Base-by-base conservation (phyloP, 805 yeast species). In the Helenozyma baotianmanensis region DNA sequence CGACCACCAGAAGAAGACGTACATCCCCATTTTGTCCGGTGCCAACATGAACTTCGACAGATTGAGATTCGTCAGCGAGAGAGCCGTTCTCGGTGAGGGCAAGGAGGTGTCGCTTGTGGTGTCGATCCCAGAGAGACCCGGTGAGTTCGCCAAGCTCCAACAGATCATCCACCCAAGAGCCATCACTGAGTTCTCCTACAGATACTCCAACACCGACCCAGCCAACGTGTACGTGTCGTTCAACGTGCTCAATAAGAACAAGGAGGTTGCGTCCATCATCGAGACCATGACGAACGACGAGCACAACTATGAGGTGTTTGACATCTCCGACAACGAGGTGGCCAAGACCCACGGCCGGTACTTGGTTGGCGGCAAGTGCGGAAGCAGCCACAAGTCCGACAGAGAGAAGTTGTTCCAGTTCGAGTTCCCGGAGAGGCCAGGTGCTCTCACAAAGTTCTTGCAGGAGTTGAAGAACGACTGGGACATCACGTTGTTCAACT, bases 21-120 rank as follows among this genome's bases (percentile, higher is more conserved):
- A 86, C 50, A 82, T 85, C 24, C 90, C 97, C 6, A 72, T 92
- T 14, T 68, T 92, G 36, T 82, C 95, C 14, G 99, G 99, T 38
- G 99, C 99, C 22, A 92, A 92, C 62, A 89, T 92, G 95, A 90
- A 94, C 65, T 92, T 92, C 55, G 98, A 90, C 60, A 75, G 99
- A 50, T 70, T 92, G 50, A 74, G 99, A 56, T 92, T 92, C 59
- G 97, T 92, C 14, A 78, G 95, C 38, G 99, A 92, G 61, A 81
- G 99, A 61, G 97, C 98, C 10, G 94, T 86, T 32, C 72, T 92
- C n/a, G 99, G 98, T 63, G 97, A 90, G 58, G 98, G 97, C 35
- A 85, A 82, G 48, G 99, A 92, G 65, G 95, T 87, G 6, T 90
- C 94, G 51, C 70, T 92, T 70, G 76, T 84, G 29, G 87, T 89